Conservation (phyloP, 1,139 yeast genomes). For the Yamadazyma trypodendri region DNA sequence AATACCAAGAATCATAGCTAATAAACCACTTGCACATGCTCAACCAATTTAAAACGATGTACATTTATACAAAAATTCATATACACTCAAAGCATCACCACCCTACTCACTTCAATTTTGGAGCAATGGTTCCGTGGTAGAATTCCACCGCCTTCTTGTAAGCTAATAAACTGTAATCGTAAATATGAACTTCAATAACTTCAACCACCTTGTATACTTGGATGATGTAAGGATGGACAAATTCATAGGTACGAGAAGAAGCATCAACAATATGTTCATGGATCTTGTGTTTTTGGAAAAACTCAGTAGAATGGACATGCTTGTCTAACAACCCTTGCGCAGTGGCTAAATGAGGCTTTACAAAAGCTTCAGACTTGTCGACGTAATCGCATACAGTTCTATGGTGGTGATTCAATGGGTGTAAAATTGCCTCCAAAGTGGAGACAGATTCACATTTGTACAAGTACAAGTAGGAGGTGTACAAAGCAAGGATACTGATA, state of each 20-base stretch:
- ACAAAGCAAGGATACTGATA: slow-evolving; percentile 30
- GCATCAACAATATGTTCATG: slow-evolving; percentile 26
- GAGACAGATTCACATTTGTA: slow-evolving; percentile 42
- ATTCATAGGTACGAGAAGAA: slow-evolving; percentile 14
- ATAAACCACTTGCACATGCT: neutral
- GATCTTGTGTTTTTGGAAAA: slow-evolving; percentile 34
- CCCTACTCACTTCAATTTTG: slow-evolving; percentile 7
- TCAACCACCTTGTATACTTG: slow-evolving; percentile 33
- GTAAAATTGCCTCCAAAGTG: slow-evolving; percentile 34
- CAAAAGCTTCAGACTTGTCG: slow-evolving; percentile 26
- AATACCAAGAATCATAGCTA: neutral
- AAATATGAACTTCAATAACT: slow-evolving; percentile 27
- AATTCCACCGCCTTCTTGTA: slow-evolving; percentile 13
- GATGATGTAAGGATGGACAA: slow-evolving; percentile 29
- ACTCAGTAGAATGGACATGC: slow-evolving; percentile 37
- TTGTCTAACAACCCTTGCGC: slow-evolving; percentile 33
- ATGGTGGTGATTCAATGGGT: slow-evolving; percentile 40
- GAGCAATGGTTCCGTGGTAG: slow-evolving; percentile 7
- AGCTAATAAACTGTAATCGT: slow-evolving; percentile 19
- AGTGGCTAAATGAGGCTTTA: slow-evolving; percentile 31
- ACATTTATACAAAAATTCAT: slow-evolving; percentile 2
- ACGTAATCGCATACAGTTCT: slow-evolving; percentile 36
- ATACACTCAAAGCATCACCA: neutral
- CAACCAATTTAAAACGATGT: neutral
- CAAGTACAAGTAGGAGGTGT: slow-evolving; percentile 37